Conservation (phyloP, 192 early-diverging fungal species). For the Phycomyces nitens region DNA sequence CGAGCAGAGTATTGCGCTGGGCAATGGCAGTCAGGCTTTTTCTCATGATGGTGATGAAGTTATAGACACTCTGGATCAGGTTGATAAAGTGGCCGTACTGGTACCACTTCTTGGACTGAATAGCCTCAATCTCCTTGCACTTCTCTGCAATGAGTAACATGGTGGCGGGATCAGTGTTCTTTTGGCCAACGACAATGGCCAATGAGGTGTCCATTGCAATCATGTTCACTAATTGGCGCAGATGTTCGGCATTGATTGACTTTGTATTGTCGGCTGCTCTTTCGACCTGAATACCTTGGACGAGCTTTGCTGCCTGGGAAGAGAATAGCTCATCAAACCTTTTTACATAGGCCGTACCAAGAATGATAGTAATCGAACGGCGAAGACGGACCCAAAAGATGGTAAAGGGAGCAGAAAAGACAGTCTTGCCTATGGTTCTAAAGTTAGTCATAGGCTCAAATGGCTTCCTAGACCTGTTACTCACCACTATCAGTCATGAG, state of each 20-base stretch:
- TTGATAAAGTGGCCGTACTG: neutral
- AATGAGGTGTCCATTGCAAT: constrained; percentile 23
- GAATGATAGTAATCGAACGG: constrained; percentile 11
- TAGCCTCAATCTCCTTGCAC: neutral
- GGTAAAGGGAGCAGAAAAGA: constrained; percentile 24
- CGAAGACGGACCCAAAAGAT: constrained; percentile 25
- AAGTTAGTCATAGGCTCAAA: neutral
- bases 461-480: neutral
- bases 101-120: neutral
- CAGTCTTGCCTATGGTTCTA: constrained; percentile 20
- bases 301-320: constrained; percentile 19
- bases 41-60: neutral
- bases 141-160: constrained; percentile 9
- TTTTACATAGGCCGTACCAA: neutral
- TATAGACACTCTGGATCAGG: neutral
- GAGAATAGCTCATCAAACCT: constrained; percentile 10
- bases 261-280: neutral
- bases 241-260: constrained; percentile 1
- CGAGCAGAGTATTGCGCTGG: neutral
- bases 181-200: constrained; percentile 10
- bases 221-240: constrained; percentile 23
- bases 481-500: constrained; percentile 23
- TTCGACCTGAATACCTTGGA: neutral
- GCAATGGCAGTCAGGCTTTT: neutral
- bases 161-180: constrained; percentile 10